Evolutionary conservation across 306 rosid genomes (phyloP).

Genomic region (Lathyrus aphaca): DNA sequence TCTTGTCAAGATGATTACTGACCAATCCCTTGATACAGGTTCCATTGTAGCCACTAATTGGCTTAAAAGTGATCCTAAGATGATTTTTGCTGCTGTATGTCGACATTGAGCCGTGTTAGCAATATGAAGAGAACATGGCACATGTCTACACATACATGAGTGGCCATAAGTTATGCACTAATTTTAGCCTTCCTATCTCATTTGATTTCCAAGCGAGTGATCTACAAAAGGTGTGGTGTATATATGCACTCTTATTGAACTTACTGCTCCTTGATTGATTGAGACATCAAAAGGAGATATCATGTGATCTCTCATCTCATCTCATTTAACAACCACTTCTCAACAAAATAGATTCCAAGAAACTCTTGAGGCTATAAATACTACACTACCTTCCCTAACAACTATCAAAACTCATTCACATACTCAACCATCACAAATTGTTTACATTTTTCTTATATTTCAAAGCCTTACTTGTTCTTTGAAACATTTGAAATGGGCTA

Average conservation of each 20-base stretch:
- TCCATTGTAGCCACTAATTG: not conserved
- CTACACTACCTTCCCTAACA: not conserved
- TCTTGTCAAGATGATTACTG: conserved; percentile 1
- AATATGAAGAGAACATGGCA: too few species aligned
- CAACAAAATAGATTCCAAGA: not conserved
- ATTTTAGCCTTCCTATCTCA: not conserved
- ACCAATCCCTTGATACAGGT: conserved; percentile 23
- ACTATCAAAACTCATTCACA: conserved; percentile 7
- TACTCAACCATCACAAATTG: not conserved
- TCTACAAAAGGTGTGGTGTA: not conserved
- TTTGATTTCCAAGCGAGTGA: not conserved
- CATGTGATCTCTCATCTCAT: conserved; percentile 38
- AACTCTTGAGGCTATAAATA: conserved; percentile 18
- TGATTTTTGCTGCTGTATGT: not conserved
- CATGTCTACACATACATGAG: not conserved
- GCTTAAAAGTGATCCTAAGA: not conserved
- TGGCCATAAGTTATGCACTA: conserved; percentile 6
- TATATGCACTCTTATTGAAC: not conserved
- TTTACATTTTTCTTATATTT: not conserved
- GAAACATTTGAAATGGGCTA: conserved; percentile 35
- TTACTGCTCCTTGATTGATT: not conserved
- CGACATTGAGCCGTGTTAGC: not conserved
- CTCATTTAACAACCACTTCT: conserved; percentile 15
- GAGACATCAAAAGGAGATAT: conserved; percentile 28
- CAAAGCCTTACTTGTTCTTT: conserved; percentile 9